A percentile compares a stretch with the other conserved stretches of the same genome.
phyloP scores from a whole-genome alignment of 2,329 filamentous ascomycete genomes.

The Corinectria fuckeliana region DNA sequence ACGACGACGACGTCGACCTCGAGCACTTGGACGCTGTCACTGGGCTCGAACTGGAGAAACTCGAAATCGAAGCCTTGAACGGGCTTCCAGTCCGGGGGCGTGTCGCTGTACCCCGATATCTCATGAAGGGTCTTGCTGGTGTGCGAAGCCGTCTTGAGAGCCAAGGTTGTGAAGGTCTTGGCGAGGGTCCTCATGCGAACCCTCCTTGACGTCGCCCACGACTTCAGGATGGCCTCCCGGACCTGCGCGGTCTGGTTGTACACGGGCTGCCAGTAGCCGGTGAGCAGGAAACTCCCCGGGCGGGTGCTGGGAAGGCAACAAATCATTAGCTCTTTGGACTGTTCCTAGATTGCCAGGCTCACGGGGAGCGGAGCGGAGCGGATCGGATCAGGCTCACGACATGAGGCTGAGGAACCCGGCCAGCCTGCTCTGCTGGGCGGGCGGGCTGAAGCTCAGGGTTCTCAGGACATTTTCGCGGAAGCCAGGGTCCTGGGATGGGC shows the following conservation, averaged over 20 bases:
- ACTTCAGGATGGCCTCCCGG: conserved; percentile 66
- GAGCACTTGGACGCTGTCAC: conserved; percentile 60
- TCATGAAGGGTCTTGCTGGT: conserved; percentile 61
- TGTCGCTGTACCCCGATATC: conserved; percentile 64
- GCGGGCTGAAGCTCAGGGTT: conserved; percentile 47
- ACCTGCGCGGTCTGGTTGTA: conserved; percentile 65
- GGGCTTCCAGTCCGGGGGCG: conserved; percentile 58
- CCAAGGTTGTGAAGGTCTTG: conserved; percentile 61
- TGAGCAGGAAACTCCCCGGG: conserved; percentile 68
- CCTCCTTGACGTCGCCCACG: conserved; percentile 67
- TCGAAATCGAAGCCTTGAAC: conserved; percentile 61
- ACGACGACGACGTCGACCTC: conserved; percentile 85
- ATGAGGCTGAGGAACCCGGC: conserved; percentile 49
- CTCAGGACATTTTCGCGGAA: conserved; percentile 60
- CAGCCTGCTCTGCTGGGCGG: conserved; percentile 44
- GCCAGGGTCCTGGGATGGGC: conserved; percentile 56
- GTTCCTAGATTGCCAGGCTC: not conserved
- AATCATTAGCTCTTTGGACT: conserved; percentile 1
- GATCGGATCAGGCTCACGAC: conserved; percentile 48
- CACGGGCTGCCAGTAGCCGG: conserved; percentile 69
- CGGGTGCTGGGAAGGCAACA: conserved; percentile 57
- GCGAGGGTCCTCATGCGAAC: conserved; percentile 60
- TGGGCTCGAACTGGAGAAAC: conserved; percentile 64
- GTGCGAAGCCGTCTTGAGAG: conserved; percentile 61
- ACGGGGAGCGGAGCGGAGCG: too few relatives aligned